Evolutionary conservation across 495 filamentous ascomycete genomes (phyloP).

Genomic region (Penicillium verhagenii): DNA sequence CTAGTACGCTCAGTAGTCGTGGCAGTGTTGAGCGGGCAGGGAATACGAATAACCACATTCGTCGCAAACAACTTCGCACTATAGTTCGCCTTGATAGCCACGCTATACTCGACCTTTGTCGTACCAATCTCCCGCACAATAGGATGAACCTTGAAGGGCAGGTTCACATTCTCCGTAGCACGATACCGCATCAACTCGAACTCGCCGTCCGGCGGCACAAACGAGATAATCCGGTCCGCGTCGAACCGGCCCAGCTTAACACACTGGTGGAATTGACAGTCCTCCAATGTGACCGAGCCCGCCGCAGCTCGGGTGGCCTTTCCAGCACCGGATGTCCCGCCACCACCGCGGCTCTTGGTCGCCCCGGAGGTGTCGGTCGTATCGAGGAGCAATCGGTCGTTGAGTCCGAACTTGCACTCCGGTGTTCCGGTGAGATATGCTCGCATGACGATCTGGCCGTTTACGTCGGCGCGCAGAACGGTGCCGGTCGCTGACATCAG

Average conservation of each 20-base stretch:
- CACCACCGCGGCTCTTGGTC: conserved; percentile 37
- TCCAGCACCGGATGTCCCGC: conserved; percentile 37
- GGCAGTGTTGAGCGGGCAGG: conserved; percentile 95
- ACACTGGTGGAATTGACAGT: conserved; percentile 99
- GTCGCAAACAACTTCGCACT: conserved; percentile 95
- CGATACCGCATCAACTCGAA: conserved; percentile 99
- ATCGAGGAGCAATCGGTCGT: conserved; percentile 91
- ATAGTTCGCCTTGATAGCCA: conserved; percentile 96
- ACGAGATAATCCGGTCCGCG: conserved; percentile 94
- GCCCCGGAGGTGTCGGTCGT: conserved; percentile 58
- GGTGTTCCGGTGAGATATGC: conserved; percentile 96
- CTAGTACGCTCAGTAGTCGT: conserved; percentile 89
- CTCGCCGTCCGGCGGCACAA: conserved; percentile 96
- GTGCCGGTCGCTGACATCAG: conserved; percentile 96
- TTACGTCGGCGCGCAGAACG: conserved; percentile 94
- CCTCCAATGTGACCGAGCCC: conserved; percentile 92
- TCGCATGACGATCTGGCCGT: conserved; percentile 97
- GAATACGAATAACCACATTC: conserved; percentile 93
- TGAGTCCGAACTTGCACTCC: conserved; percentile 99
- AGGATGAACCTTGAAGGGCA: conserved; percentile 98
- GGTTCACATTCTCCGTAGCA: conserved; percentile 98
- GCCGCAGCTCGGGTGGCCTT: conserved; percentile 95
- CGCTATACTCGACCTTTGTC: conserved; percentile 98
- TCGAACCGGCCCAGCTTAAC: conserved; percentile 98
- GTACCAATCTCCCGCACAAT: conserved; percentile 97